phyloP scores from a whole-genome alignment of 208 protist species.

The Leishmania gerbilli region DNA sequence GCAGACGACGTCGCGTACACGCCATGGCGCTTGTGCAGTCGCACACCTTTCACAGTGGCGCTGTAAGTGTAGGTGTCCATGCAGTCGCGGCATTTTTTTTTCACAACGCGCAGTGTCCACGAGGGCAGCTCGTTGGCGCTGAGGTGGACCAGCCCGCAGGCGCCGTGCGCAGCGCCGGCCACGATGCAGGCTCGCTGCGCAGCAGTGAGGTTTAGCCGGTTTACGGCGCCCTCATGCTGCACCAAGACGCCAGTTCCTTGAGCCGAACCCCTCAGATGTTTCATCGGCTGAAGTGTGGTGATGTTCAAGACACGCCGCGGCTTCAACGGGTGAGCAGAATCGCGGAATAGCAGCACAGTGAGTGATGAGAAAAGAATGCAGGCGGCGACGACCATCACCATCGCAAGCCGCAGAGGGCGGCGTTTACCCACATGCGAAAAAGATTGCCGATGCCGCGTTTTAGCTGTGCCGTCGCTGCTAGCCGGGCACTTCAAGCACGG shows the following conservation, averaged over 20 bases:
- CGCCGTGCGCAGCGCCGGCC: background rate
- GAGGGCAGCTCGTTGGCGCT: background rate
- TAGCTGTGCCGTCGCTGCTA: background rate
- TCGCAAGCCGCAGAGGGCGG: background rate
- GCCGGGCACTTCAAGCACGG: background rate
- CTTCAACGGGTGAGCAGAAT: background rate
- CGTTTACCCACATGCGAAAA: background rate
- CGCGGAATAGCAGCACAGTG: background rate
- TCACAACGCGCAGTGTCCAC: slow-evolving; percentile 9
- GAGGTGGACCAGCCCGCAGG: background rate
- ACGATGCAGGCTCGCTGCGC: background rate
- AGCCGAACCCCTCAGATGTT: background rate
- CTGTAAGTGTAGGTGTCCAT: background rate
- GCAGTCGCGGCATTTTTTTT: background rate
- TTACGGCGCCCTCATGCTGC: background rate
- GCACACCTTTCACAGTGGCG: background rate
- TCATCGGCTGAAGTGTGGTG: background rate
- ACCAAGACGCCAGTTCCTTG: background rate
- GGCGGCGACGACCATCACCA: background rate
- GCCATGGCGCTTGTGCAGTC: background rate
- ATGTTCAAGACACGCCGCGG: background rate
- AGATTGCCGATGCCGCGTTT: too few relatives aligned
- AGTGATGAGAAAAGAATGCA: background rate
- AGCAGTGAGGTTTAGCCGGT: background rate
- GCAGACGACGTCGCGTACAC: slow-evolving; percentile 17